Evolutionary conservation across 768 basidiomycete genomes (phyloP), one percentile per base, ranked within the genome.

Genomic region (Trametes cinnabarina): DNA sequence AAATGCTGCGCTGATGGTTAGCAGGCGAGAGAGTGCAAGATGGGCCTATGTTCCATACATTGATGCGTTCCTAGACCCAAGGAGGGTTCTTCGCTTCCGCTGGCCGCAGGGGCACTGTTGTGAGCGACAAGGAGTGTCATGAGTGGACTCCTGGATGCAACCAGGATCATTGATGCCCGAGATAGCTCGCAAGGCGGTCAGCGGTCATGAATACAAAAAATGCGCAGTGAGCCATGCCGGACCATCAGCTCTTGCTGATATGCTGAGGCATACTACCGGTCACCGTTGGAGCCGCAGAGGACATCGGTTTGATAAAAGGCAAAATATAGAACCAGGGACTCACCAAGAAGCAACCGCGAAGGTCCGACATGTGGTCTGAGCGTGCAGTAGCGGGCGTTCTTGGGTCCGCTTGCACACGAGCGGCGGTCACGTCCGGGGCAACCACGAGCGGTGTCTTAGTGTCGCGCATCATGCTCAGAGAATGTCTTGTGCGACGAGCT

Each of bases 221-320:
- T 47, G 46, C 46, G 54, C 54, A 20, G 54, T 55, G 19, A 11
- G 15, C 19, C 25, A 47, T 25, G 35, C 15, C 40, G 46, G 41
- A 28, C 20, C 53, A 60, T 60, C 53, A 55, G 37, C 59, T 51
- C 58, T 48, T 55, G 59, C 59, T 60, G 59, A 60, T 60, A 22
- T 51, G 37, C 44, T 23, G 26, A 26, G 35, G 23, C 10, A 17
- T 20, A 2, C 22, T 34, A 41, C 20, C 8, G 37, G 14, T 35
- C 28, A 25, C 17, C 28, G 25, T n/a, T 55, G 34, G 7, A 39
- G 53, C 34, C 25, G 22, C 34, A 26, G 39, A n/a, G 26, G 23
- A 2, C 35, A 23, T 37, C 4, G 32, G 30, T 8, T 32, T 11
- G 35, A 8, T 19, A 43, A 43, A 2, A 32, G 28, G 32, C 9